Evolutionary conservation across 306 rosid species (phyloP).

Genomic region (Castanea crenata): DNA sequence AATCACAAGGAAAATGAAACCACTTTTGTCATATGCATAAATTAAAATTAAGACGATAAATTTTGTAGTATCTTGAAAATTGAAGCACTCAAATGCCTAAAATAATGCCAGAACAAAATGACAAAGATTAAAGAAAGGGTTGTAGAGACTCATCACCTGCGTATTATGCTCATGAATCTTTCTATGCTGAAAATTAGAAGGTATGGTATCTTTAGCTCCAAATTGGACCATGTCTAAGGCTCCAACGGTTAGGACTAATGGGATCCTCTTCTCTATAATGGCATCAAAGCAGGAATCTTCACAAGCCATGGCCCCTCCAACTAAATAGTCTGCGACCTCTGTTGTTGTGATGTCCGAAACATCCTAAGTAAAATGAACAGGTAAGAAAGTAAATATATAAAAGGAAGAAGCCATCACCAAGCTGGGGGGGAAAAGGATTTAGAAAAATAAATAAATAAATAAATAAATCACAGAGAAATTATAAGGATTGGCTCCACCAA

Average conservation of each 20-base stretch:
- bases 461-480: not conserved
- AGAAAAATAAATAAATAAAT: slow-evolving; percentile 1
- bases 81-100: slow-evolving; percentile 10
- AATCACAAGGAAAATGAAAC: slow-evolving; percentile 3
- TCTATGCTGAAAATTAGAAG: slow-evolving; percentile 61
- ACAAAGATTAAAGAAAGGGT: slow-evolving; percentile 6
- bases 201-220: slow-evolving; percentile 78
- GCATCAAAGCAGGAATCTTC: slow-evolving; percentile 75
- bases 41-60: slow-evolving; percentile 3
- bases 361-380: slow-evolving; percentile 46
- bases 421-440: slow-evolving; percentile 5
- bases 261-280: slow-evolving; percentile 63
- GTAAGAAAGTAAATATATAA: not conserved
- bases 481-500: not conserved
- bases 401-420: slow-evolving; percentile 12
- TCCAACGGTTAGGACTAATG: slow-evolving; percentile 77
- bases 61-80: not conserved
- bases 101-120: slow-evolving; percentile 18
- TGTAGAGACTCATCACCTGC: slow-evolving; percentile 55
- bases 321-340: slow-evolving; percentile 80
- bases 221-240: slow-evolving; percentile 92
- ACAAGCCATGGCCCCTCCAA: slow-evolving; percentile 94
- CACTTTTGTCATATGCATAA: slow-evolving; percentile 2
- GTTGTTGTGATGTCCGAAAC: slow-evolving; percentile 86
- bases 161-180: slow-evolving; percentile 73